Evolutionary conservation across 2,329 filamentous ascomycete species (phyloP).

Genomic region (Elsinoe perseae): DNA sequence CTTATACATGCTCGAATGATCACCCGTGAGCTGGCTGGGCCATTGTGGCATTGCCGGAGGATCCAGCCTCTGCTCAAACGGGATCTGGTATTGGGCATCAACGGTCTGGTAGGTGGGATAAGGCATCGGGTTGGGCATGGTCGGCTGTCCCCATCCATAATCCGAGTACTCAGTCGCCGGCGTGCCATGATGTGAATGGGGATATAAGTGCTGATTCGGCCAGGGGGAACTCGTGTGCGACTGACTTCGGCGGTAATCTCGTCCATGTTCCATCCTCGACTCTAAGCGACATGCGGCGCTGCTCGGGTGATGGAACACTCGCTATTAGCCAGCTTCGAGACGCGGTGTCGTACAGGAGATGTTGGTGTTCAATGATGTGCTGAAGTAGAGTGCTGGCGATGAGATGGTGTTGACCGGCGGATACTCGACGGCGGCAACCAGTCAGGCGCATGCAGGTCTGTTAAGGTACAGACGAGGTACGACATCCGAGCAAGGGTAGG

Average conservation of each 20-base stretch:
- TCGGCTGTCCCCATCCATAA: constrained; percentile 56
- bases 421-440: constrained; percentile 5
- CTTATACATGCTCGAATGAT: constrained; percentile 11
- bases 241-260: constrained; percentile 37
- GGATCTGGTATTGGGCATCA: constrained; percentile 17
- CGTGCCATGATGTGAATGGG: constrained; percentile 57
- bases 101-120: constrained; percentile 51
- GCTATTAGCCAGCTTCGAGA: background rate
- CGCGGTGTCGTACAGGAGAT: background rate
- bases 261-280: constrained; percentile 25
- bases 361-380: constrained; percentile 3
- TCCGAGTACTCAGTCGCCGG: constrained; percentile 61
- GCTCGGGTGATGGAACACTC: background rate
- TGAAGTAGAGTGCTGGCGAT: background rate
- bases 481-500: constrained; percentile 11
- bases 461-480: constrained; percentile 4
- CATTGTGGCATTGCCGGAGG: constrained; percentile 70
- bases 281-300: constrained; percentile 6
- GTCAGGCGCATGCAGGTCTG: constrained; percentile 8
- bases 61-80: constrained; percentile 50
- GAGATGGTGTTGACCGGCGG: constrained; percentile 5
- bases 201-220: constrained; percentile 40
- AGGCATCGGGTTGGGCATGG: constrained; percentile 45
- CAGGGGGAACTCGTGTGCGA: constrained; percentile 29
- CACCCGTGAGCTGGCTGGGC: constrained; percentile 64